These are phyloP conservation scores for Discostella stelligeroides DNA, from an alignment of 108 stramenopile species.

Conservation along the genomic window DNA sequence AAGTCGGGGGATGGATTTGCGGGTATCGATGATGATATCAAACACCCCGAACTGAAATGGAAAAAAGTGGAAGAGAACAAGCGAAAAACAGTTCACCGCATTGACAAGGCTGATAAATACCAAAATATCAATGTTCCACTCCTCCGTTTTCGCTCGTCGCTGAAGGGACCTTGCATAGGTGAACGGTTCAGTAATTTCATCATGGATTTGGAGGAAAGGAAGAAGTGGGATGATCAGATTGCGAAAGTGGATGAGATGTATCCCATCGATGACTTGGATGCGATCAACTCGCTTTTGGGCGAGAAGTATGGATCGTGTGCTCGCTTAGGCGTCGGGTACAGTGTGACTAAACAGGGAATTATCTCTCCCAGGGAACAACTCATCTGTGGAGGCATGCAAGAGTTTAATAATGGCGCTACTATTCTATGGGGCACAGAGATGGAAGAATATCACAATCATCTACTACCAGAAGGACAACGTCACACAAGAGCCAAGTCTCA, in stretches of 20 bases:
- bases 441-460: constrained; percentile 53
- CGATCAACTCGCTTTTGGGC: constrained; percentile 17
- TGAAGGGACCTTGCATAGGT: constrained; percentile 45
- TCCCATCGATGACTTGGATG: constrained; percentile 43
- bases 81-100: constrained; percentile 40
- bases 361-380: constrained; percentile 54
- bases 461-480: constrained; percentile 43
- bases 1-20: constrained; percentile 43
- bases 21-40: constrained; percentile 21
- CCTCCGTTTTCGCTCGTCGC: constrained; percentile 47
- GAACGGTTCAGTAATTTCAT: constrained; percentile 48
- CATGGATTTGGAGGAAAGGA: constrained; percentile 50
- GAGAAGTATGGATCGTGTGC: constrained; percentile 46
- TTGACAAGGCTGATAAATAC: constrained; percentile 49
- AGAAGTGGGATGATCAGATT: constrained; percentile 51
- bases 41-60: constrained; percentile 40
- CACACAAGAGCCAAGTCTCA: constrained; percentile 51
- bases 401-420: constrained; percentile 46
- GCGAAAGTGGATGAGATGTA: constrained; percentile 48
- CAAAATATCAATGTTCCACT: constrained; percentile 47
- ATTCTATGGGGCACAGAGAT: constrained; percentile 56
- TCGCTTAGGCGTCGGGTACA: constrained; percentile 48
- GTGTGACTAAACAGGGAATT: constrained; percentile 38
- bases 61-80: constrained; percentile 44
- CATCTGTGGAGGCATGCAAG: constrained; percentile 45